A percentile compares a stretch with the other conserved stretches of the same genome.
These are phyloP conservation scores for Xylaria acuta DNA, from an alignment of 495 filamentous ascomycete species.

Conservation along the genomic window DNA sequence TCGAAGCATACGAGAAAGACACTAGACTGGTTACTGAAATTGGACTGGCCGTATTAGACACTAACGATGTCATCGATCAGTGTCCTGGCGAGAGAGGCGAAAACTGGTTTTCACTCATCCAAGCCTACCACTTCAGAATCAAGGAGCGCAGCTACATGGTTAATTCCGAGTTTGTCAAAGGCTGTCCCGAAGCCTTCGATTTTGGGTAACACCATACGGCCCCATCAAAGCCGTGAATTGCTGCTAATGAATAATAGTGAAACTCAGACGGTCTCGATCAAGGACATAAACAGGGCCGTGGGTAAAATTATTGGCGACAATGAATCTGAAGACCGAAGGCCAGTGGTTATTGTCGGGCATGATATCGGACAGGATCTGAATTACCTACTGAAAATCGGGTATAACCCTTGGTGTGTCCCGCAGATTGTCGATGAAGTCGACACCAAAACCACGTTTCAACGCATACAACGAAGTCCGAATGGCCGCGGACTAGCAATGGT, in stretches of 20 bases:
- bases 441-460: conserved; percentile 70
- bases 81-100: conserved; percentile 64
- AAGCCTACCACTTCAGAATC: conserved; percentile 77
- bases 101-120: conserved; percentile 70
- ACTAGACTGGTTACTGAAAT: conserved; percentile 76
- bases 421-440: conserved; percentile 72
- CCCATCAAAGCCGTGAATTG: not conserved
- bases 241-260: conserved; percentile 37
- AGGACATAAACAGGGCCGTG: conserved; percentile 31
- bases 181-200: conserved; percentile 75
- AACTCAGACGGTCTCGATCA: conserved; percentile 40
- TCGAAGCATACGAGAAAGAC: conserved; percentile 78
- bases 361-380: conserved; percentile 68
- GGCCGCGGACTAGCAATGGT: conserved; percentile 62
- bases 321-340: conserved; percentile 50
- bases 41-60: conserved; percentile 84
- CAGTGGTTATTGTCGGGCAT: conserved; percentile 81
- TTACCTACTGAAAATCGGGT: conserved; percentile 67
- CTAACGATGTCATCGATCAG: conserved; percentile 56
- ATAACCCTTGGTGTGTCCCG: conserved; percentile 57
- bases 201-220: conserved; percentile 64
- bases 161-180: conserved; percentile 69
- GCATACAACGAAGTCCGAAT: conserved; percentile 56
- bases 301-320: conserved; percentile 38
- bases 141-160: conserved; percentile 66